Percentiles rank a stretch among this genome's conserved stretches.
These are phyloP conservation scores for Psilocybe sp. DNA, from an alignment of 768 basidiomycete species.

Conservation along the genomic window DNA sequence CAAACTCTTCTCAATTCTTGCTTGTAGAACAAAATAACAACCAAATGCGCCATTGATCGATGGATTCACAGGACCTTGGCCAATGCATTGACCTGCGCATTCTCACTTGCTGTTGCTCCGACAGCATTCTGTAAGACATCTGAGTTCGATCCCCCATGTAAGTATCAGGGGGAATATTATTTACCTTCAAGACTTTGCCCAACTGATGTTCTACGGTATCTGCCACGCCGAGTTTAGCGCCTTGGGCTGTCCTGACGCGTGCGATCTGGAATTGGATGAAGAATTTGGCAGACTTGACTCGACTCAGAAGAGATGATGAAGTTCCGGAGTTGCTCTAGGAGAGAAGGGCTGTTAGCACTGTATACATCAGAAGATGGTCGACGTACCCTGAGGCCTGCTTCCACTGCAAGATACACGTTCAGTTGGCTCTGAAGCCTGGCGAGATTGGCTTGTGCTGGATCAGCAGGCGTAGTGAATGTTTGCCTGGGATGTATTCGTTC, in stretches of 20 bases:
- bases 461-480: conserved; percentile 11
- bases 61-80: conserved; percentile 9
- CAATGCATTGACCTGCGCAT: conserved; percentile 10
- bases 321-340: conserved; percentile 3
- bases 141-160: background rate
- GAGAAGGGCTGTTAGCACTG: background rate
- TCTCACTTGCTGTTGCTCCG: conserved; percentile 9
- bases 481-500: background rate
- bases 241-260: conserved; percentile 10
- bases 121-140: conserved; percentile 6
- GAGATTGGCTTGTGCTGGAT: conserved; percentile 10
- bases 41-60: too few relatives aligned
- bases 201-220: conserved; percentile 13
- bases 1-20: too few relatives aligned
- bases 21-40: too few relatives aligned
- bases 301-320: background rate
- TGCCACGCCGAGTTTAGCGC: conserved; percentile 4
- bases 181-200: conserved; percentile 12
- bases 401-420: conserved; percentile 13
- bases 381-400: conserved; percentile 11
- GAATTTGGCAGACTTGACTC: conserved; percentile 12
- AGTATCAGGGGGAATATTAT: background rate
- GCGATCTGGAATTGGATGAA: conserved; percentile 17
- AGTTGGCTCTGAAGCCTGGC: conserved; percentile 12
- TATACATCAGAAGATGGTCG: background rate